phyloP scores from a whole-genome alignment of 495 filamentous ascomycete genomes.

The Astrocystis sublimbata region DNA sequence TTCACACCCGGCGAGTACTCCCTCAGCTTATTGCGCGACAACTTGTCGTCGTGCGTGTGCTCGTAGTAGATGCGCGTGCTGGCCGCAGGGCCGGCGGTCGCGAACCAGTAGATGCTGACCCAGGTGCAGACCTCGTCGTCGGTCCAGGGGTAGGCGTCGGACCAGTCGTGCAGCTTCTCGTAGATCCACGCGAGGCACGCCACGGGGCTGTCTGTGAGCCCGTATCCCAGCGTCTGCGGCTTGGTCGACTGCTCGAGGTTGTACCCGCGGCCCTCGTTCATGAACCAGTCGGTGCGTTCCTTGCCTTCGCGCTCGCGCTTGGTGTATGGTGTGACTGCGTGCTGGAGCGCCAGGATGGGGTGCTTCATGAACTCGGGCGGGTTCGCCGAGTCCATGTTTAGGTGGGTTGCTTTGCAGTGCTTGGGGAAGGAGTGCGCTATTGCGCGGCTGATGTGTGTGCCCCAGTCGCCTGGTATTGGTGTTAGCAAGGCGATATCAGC shows the following conservation, averaged over 20 bases:
- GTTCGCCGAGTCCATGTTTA: constrained; percentile 57
- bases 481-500: not conserved
- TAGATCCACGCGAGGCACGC: constrained; percentile 66
- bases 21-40: constrained; percentile 19
- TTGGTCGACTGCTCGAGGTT: constrained; percentile 57
- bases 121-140: constrained; percentile 68
- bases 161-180: constrained; percentile 71
- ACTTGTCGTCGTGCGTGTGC: constrained; percentile 30
- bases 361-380: constrained; percentile 36
- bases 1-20: constrained; percentile 48
- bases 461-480: constrained; percentile 59
- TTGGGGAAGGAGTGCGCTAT: constrained; percentile 59
- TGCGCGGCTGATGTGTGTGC: constrained; percentile 59
- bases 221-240: constrained; percentile 62
- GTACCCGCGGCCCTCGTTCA: constrained; percentile 57
- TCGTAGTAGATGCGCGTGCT: constrained; percentile 65
- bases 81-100: constrained; percentile 56
- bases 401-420: constrained; percentile 61
- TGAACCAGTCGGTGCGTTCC: constrained; percentile 54
- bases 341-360: constrained; percentile 47
- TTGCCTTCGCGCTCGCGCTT: constrained; percentile 43
- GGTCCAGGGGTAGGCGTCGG: constrained; percentile 65
- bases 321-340: constrained; percentile 39
- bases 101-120: constrained; percentile 64
- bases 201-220: constrained; percentile 60